Evolutionary conservation across 352 stramenopile genomes (phyloP).

Genomic region (Phytophthora podocarpi): DNA sequence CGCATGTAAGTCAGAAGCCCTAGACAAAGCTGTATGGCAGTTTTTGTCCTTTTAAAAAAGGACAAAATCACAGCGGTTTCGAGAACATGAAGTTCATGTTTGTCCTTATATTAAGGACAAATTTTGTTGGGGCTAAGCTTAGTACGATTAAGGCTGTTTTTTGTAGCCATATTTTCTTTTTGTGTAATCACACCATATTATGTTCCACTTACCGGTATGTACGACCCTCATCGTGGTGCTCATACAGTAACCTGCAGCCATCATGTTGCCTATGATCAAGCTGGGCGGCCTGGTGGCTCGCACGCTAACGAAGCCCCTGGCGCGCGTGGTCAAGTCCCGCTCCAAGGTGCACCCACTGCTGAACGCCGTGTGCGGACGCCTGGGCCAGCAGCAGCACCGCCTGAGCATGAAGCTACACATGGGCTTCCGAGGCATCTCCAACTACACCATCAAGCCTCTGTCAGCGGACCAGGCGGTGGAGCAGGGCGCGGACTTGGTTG

Average conservation of each 20-base stretch:
- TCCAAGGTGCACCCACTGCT: conserved; percentile 79
- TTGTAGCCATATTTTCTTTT: no score
- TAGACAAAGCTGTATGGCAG: no score
- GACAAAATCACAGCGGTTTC: no score
- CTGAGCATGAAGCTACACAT: conserved; percentile 78
- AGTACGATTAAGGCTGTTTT: no score
- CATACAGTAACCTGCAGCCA: conserved; percentile 6
- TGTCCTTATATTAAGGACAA: no score
- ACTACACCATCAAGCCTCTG: conserved; percentile 81
- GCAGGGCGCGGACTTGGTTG: conserved; percentile 76
- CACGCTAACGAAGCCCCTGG: conserved; percentile 86
- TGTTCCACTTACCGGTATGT: no score
- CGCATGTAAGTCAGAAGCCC: no score
- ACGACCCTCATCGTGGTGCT: no score
- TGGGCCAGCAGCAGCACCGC: conserved; percentile 75
- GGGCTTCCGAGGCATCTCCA: conserved; percentile 77
- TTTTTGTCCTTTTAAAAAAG: no score
- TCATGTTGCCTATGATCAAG: conserved; percentile 84
- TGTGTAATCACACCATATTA: no score
- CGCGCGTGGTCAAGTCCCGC: conserved; percentile 90
- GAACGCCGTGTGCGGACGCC: conserved; percentile 56
- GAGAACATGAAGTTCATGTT: no score
- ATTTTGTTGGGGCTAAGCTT: no score
- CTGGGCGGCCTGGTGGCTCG: conserved; percentile 80
- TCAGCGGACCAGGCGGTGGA: conserved; percentile 76